Evolutionary conservation across 1,284 basidiomycete species (phyloP).

Genomic region (Cutaneotrichosporon dermatis): DNA sequence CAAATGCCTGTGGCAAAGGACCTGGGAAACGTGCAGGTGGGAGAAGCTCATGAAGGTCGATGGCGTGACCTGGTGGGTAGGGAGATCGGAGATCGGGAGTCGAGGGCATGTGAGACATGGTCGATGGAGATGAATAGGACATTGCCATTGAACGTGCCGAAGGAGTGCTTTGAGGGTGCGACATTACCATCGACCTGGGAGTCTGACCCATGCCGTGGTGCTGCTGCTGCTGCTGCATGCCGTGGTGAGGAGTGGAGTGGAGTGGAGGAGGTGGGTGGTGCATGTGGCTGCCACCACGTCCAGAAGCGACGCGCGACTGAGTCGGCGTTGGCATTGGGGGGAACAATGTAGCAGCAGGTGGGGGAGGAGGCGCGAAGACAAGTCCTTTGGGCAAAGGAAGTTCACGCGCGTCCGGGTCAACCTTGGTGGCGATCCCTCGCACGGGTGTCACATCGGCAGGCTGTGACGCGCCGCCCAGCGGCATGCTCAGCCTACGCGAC

Average conservation of each 20-base stretch:
- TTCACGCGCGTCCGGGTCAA: constrained; percentile 21
- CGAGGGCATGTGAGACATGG: constrained; percentile 21
- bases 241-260: constrained; percentile 3
- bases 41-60: constrained; percentile 21
- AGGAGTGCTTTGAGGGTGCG: constrained; percentile 14
- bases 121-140: constrained; percentile 17
- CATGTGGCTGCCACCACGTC: neutral
- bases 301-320: constrained; percentile 5
- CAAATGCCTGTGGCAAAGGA: constrained; percentile 16
- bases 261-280: neutral
- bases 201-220: constrained; percentile 5
- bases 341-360: constrained; percentile 10
- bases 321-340: constrained; percentile 17
- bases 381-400: constrained; percentile 21
- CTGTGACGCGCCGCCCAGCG: constrained; percentile 7
- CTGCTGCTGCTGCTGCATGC: constrained; percentile 4
- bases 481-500: constrained; percentile 5
- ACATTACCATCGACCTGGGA: constrained; percentile 3
- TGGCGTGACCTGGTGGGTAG: constrained; percentile 14
- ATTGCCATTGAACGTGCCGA: constrained; percentile 9
- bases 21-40: constrained; percentile 20
- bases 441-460: constrained; percentile 15
- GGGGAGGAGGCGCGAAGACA: constrained; percentile 11
- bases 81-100: constrained; percentile 20
- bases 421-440: constrained; percentile 17